phyloP scores from a whole-genome alignment of 1,284 basidiomycete species.

The Erythrobasidium hasegawianum region DNA sequence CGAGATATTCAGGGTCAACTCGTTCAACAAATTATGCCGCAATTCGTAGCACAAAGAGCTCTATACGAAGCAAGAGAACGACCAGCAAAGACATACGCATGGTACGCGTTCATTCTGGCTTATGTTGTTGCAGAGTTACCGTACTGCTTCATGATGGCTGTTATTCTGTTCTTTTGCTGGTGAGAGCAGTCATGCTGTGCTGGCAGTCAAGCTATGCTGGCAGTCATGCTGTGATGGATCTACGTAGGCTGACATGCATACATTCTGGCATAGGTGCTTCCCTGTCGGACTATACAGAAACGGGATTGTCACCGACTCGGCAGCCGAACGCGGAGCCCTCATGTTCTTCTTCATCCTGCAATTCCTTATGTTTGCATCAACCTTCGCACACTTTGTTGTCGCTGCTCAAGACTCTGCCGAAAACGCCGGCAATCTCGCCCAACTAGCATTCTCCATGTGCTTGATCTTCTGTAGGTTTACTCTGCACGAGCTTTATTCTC shows the following conservation, averaged over 20 bases:
- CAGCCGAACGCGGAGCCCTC: conserved; percentile 47
- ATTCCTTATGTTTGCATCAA: conserved; percentile 51
- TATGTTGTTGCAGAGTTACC: conserved; percentile 51
- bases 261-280: not conserved
- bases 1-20: conserved; percentile 1
- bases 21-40: conserved; percentile 47
- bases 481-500: too few relatives aligned
- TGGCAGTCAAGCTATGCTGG: not conserved
- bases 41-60: conserved; percentile 54
- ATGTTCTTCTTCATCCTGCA: conserved; percentile 49
- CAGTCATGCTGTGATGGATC: not conserved
- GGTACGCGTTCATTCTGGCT: conserved; percentile 61
- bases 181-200: conserved; percentile 51
- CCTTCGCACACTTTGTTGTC: conserved; percentile 50
- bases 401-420: conserved; percentile 45
- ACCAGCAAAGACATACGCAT: conserved; percentile 73
- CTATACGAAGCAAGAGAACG: conserved; percentile 71
- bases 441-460: conserved; percentile 51
- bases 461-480: conserved; percentile 51
- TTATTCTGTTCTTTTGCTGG: conserved; percentile 52
- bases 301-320: conserved; percentile 35
- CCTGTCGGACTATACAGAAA: conserved; percentile 19
- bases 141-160: conserved; percentile 36
- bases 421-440: conserved; percentile 52
- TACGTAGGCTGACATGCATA: not conserved